These are phyloP conservation scores for Colletotrichum godetiae DNA, from an alignment of 2,329 filamentous ascomycete species.

Conservation along the genomic window DNA sequence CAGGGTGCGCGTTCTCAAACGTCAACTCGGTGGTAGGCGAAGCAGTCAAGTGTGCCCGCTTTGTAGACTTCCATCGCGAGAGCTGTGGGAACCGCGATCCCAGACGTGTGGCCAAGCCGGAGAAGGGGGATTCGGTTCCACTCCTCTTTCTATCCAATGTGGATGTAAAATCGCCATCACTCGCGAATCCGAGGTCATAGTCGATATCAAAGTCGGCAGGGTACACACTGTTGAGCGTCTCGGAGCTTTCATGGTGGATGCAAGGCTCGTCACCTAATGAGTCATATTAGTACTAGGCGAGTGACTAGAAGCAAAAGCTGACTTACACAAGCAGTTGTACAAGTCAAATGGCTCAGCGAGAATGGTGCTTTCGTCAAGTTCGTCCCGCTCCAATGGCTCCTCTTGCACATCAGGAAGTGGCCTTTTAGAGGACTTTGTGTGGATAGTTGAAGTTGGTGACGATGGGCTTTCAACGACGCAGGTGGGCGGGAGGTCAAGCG, in stretches of 20 bases:
- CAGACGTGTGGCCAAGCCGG: conserved; percentile 73
- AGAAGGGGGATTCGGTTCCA: conserved; percentile 68
- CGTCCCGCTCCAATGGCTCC: conserved; percentile 78
- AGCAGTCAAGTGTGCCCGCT: conserved; percentile 57
- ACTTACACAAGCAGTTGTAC: conserved; percentile 82
- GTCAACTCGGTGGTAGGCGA: conserved; percentile 84
- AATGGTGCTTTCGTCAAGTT: conserved; percentile 61
- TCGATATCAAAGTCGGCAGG: conserved; percentile 62
- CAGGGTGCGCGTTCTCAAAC: conserved; percentile 78
- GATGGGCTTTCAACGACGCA: conserved; percentile 61
- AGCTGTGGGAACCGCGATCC: conserved; percentile 69
- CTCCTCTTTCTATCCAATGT: conserved; percentile 64
- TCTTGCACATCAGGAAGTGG: conserved; percentile 86
- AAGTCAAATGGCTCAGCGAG: conserved; percentile 57
- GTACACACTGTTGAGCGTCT: conserved; percentile 54
- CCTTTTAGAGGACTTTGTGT: conserved; percentile 68
- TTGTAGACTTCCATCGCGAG: conserved; percentile 60
- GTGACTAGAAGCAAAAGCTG: not conserved
- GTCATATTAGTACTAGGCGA: conserved; percentile 34
- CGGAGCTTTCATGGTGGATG: conserved; percentile 62
- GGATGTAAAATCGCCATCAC: conserved; percentile 68
- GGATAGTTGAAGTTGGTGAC: conserved; percentile 59
- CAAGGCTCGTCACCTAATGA: conserved; percentile 70
- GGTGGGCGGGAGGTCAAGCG: conserved; percentile 71
- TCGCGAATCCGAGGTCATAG: conserved; percentile 76